Percentiles rank a stretch among this genome's conserved stretches.
These are phyloP conservation scores for Suhomyces anneliseae DNA, from an alignment of 1,139 yeast species.

Conservation along the genomic window DNA sequence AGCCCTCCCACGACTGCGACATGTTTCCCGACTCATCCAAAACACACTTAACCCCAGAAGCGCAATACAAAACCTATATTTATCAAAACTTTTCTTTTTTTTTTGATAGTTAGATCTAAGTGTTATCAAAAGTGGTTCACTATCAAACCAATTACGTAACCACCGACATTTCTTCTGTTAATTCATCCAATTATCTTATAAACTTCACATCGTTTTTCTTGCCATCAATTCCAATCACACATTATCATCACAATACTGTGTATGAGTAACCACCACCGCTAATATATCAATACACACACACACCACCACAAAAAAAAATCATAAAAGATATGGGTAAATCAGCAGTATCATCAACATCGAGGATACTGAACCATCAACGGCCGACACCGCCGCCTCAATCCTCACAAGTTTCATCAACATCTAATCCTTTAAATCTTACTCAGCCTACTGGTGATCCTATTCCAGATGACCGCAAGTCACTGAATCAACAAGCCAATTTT, in stretches of 20 bases:
- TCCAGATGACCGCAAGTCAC: constrained; percentile 5
- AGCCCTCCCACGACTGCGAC: constrained; percentile 3
- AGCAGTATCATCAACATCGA: constrained; percentile 13
- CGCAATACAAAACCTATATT: constrained; percentile 2
- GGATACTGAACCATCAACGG: constrained; percentile 10
- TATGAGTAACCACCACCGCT: too few species aligned
- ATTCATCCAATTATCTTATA: too few species aligned
- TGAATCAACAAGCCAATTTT: constrained; percentile 11
- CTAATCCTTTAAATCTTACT: not conserved
- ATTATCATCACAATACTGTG: too few species aligned
- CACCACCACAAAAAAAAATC: too few species aligned
- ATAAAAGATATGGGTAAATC: constrained; percentile 11
- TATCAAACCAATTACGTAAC: not conserved
- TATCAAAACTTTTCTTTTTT: constrained; percentile 8
- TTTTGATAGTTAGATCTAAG: not conserved
- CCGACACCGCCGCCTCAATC: constrained; percentile 6
- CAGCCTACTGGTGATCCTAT: constrained; percentile 1
- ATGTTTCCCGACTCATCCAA: constrained; percentile 7
- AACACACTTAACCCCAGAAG: constrained; percentile 7
- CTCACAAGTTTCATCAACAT: not conserved
- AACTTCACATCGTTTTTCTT: not conserved
- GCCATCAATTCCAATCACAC: too few species aligned
- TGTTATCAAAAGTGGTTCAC: not conserved
- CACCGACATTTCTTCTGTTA: not conserved
- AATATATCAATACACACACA: too few species aligned